Conservation (phyloP, 345 rosid species). For the Eucalyptus caleyi region DNA sequence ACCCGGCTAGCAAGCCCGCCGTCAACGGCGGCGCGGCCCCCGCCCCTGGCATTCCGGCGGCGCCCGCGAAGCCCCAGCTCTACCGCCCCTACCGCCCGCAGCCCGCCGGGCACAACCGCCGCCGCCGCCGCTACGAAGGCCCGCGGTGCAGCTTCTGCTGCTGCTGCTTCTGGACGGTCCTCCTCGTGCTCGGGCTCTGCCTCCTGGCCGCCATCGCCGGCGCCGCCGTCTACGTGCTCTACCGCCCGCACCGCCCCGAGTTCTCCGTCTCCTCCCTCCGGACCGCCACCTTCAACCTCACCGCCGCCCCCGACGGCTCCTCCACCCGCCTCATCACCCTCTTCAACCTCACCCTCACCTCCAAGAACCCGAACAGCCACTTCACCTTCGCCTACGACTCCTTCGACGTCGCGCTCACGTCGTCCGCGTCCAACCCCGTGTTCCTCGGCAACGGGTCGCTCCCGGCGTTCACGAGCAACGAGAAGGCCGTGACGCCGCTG, state of each 20-base stretch:
- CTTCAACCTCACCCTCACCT: constrained; percentile 66
- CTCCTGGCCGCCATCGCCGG: constrained; percentile 58
- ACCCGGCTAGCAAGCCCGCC: constrained; percentile 3
- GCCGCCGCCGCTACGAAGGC: constrained; percentile 4
- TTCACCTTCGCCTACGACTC: constrained; percentile 45
- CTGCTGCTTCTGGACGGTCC: constrained; percentile 77
- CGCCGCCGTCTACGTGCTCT: constrained; percentile 62
- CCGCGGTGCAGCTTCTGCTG: constrained; percentile 71
- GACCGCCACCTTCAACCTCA: constrained; percentile 51
- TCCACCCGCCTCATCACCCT: constrained; percentile 52
- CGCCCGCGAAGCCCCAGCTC: constrained; percentile 16
- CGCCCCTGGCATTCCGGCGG: constrained; percentile 15
- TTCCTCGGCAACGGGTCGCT: constrained; percentile 62
- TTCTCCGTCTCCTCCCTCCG: constrained; percentile 67
- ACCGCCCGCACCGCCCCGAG: constrained; percentile 66
- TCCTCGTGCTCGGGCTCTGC: constrained; percentile 42
- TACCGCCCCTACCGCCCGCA: constrained; percentile 60
- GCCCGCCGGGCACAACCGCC: constrained; percentile 46
- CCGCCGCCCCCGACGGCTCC: constrained; percentile 58
- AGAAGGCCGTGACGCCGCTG: constrained; percentile 46
- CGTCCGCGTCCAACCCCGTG: constrained; percentile 21
- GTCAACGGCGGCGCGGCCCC: constrained; percentile 6
- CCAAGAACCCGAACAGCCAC: constrained; percentile 75
- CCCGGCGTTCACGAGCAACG: constrained; percentile 40
- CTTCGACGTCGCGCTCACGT: constrained; percentile 22